Evolutionary conservation across 805 yeast species (phyloP).

Genomic region (Teunomyces atbi): DNA sequence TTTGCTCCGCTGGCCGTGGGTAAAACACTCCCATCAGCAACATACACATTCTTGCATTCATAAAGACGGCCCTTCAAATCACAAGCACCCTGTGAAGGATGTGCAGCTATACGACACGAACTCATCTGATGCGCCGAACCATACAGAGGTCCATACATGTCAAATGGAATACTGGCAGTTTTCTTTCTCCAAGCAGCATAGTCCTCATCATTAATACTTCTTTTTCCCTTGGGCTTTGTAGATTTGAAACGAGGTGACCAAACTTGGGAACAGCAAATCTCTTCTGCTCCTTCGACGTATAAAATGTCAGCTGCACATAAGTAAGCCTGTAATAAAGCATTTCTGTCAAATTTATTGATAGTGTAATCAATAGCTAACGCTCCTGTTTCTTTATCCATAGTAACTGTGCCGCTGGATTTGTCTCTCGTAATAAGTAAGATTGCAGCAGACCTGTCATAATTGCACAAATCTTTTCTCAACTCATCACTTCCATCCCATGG

Average conservation of each 20-base stretch:
- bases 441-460: conserved; percentile 37
- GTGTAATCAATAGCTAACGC: conserved; percentile 37
- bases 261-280: conserved; percentile 35
- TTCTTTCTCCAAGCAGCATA: conserved; percentile 37
- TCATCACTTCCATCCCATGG: conserved; percentile 44
- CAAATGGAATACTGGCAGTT: conserved; percentile 26
- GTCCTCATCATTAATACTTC: conserved; percentile 43
- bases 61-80: conserved; percentile 22
- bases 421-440: conserved; percentile 49
- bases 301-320: conserved; percentile 43
- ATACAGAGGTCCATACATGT: conserved; percentile 26
- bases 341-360: conserved; percentile 39
- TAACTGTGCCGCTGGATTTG: conserved; percentile 39
- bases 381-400: conserved; percentile 31
- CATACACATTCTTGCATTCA: conserved; percentile 25
- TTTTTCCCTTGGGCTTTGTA: conserved; percentile 32
- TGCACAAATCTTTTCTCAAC: conserved; percentile 29
- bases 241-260: conserved; percentile 38
- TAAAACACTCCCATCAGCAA: conserved; percentile 28
- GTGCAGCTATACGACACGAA: conserved; percentile 25
- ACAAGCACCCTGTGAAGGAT: conserved; percentile 24
- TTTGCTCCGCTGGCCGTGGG: conserved; percentile 31
- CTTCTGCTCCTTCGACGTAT: conserved; percentile 49
- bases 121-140: conserved; percentile 32
- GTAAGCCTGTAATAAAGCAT: conserved; percentile 37